Evolutionary conservation across 2,329 filamentous ascomycete species (phyloP), one percentile per base, ranked within the genome.

Genomic region (Colletotrichum lupini): DNA sequence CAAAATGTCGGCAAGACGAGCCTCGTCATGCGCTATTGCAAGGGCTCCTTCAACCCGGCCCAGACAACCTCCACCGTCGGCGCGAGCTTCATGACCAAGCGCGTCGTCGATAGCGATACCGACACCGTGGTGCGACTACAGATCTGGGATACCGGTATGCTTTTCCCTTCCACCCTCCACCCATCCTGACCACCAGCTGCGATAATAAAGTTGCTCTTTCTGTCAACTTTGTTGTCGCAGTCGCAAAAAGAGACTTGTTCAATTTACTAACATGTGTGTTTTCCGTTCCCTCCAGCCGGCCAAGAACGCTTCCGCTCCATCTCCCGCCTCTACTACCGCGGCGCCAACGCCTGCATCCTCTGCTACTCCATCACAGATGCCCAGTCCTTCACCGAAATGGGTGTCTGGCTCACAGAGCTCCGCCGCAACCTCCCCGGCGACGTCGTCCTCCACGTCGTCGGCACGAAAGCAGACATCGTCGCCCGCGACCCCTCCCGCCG

Each of bases 281-380:
- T 35, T 9, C 32, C 32, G 32, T 35, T 35, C 32, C 11, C 11
- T 26, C 30, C 81, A 87, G 91, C 96, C 70, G 96, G 96, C 74
- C 96, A 99, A 81, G 96, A 99, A 85, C 92, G 96, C 69, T 99
- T 98, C 82, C 92, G 96, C 78, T 95, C 93, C 75, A 98, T 99
- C 79, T 97, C 95, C 11, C 93, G 95, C 69, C 91, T 99, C 67
- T 98, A 98, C 87, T 99, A 99, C 85, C 93, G 96, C 80, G 95
- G 95, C 80, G 96, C 96, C 75, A 96, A 98, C 80, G 95, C 95
- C 72, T 97, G 94, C 79, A 94, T 98, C 73, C 90, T 98, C 59
- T 98, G 95, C 88, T 98, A 98, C 86, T 94, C 94, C 85, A 97
- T 98, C 81, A 97, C 95, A 74, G 93, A 95, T 82, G 92, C 93